A percentile compares a stretch with the other conserved stretches of the same genome.
These are phyloP conservation scores for Bassia scoparia DNA, from an alignment of 148 eudicot genomes.

Conservation along the genomic window DNA sequence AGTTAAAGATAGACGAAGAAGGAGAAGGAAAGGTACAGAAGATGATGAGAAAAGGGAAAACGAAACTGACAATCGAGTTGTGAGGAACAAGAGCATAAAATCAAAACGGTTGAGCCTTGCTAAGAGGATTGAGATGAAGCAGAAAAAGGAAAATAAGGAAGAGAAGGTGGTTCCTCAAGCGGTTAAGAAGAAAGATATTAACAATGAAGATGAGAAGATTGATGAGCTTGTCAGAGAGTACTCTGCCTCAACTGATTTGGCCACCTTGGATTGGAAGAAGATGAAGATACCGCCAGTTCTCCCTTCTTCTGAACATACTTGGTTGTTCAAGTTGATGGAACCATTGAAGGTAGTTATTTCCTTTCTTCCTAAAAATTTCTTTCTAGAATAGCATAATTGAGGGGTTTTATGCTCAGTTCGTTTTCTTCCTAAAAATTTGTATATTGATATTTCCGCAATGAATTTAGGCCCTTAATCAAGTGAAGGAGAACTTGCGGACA, in stretches of 20 bases:
- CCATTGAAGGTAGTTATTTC: constrained; percentile 79
- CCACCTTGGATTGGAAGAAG: constrained; percentile 87
- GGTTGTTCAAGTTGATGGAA: constrained; percentile 87
- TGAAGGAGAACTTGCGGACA: constrained; percentile 54
- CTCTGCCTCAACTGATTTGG: constrained; percentile 67
- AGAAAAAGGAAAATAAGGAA: constrained; percentile 50
- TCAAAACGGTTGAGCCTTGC: constrained; percentile 60
- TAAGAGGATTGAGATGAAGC: constrained; percentile 67
- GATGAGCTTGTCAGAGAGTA: constrained; percentile 67
- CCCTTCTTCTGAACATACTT: constrained; percentile 76
- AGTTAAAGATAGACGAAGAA: constrained; percentile 33
- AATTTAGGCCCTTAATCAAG: constrained; percentile 48
- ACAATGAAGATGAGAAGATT: constrained; percentile 52
- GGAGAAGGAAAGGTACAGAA: constrained; percentile 38
- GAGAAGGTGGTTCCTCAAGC: constrained; percentile 27
- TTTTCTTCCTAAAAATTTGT: no score
- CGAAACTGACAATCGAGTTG: constrained; percentile 33
- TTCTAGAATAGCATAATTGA: neutral
- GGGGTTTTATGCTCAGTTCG: neutral
- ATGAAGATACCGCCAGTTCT: constrained; percentile 96
- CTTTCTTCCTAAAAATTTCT: neutral
- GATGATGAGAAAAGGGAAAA: constrained; percentile 35
- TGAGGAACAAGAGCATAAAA: constrained; percentile 48
- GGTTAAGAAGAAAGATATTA: constrained; percentile 29
- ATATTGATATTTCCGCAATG: neutral